Conservation (phyloP, 352 stramenopile species). For the Halophytophthora batemanensis region DNA sequence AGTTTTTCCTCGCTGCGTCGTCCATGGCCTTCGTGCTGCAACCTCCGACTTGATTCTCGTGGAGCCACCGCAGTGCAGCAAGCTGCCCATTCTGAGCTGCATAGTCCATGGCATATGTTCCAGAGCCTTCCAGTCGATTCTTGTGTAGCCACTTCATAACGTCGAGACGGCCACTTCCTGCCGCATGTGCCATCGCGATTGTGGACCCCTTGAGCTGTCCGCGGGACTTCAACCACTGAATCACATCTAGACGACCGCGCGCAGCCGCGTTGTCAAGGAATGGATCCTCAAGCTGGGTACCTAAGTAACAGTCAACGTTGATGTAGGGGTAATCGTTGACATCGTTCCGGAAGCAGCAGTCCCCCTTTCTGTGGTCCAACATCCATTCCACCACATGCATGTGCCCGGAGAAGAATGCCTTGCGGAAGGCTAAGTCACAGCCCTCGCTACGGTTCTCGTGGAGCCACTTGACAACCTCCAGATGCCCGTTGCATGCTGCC, state of each 20-base stretch:
- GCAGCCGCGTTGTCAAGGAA: too few relatives aligned
- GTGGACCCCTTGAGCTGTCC: background rate
- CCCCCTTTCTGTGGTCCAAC: too few relatives aligned
- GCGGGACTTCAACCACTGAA: too few relatives aligned
- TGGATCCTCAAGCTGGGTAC: too few relatives aligned
- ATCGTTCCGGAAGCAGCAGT: background rate
- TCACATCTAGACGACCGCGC: too few relatives aligned
- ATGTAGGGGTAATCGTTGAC: background rate
- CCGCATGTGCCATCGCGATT: background rate
- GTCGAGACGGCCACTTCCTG: background rate
- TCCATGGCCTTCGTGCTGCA: slow-evolving; percentile 23
- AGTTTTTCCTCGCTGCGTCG: slow-evolving; percentile 29
- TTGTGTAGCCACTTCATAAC: background rate
- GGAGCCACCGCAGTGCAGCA: slow-evolving; percentile 39
- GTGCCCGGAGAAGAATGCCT: too few relatives aligned
- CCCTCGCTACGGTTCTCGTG: too few relatives aligned
- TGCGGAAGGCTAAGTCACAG: too few relatives aligned
- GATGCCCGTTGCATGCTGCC: too few relatives aligned
- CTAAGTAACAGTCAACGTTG: too few relatives aligned
- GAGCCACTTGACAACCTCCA: too few relatives aligned
- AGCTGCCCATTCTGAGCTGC: slow-evolving; percentile 8
- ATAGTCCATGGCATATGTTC: background rate
- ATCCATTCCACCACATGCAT: too few relatives aligned
- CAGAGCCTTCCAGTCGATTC: background rate
- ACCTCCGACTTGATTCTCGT: slow-evolving; percentile 25